These are phyloP conservation scores for Colletotrichum cereale DNA, from an alignment of 2,329 filamentous ascomycete genomes.

Conservation along the genomic window DNA sequence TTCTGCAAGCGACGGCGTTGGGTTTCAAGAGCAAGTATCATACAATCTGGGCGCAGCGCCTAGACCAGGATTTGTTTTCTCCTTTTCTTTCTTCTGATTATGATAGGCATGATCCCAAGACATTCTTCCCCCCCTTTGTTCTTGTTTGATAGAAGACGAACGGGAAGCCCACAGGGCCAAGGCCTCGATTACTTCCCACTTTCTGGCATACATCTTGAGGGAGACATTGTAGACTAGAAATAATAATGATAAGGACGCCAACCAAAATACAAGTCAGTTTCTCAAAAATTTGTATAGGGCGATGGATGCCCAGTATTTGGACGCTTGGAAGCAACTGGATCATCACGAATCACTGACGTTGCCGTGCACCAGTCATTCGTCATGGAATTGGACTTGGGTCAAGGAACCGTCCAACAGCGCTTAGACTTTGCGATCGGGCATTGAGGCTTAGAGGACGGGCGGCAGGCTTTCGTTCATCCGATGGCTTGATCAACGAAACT, in stretches of 20 bases:
- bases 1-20: conserved; percentile 34
- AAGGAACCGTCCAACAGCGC: background rate
- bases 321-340: background rate
- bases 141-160: background rate
- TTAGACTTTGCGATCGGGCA: background rate
- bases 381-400: background rate
- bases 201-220: background rate
- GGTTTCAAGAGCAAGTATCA: conserved; percentile 1
- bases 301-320: background rate
- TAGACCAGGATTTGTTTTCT: background rate
- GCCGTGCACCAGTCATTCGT: background rate
- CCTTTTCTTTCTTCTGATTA: background rate
- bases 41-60: conserved; percentile 4
- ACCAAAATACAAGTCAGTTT: background rate
- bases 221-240: background rate
- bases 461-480: conserved; percentile 22
- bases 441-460: background rate
- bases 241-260: background rate
- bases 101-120: background rate
- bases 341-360: background rate
- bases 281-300: background rate
- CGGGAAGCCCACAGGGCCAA: background rate
- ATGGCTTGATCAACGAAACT: background rate
- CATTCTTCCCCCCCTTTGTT: background rate
- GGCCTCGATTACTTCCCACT: background rate